Percentiles rank a stretch among this genome's conserved stretches.
Conservation (phyloP, 768 basidiomycete species). For the Serendipita sp. region DNA sequence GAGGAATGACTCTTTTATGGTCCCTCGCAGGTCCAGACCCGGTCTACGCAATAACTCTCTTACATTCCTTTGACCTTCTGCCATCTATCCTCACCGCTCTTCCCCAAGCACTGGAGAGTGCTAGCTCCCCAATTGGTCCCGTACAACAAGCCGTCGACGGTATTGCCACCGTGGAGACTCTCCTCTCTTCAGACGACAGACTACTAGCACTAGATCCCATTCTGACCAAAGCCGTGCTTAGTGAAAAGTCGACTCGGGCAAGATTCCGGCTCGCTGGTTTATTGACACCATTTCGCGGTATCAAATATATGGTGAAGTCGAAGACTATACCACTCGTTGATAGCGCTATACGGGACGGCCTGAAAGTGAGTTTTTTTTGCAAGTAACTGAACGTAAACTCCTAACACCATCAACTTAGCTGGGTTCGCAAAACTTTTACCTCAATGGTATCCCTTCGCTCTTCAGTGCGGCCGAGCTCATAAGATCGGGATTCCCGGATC, state of each 20-base stretch:
- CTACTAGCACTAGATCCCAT: conserved; percentile 35
- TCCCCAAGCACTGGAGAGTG: conserved; percentile 28
- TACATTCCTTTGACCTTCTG: conserved; percentile 58
- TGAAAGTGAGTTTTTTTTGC: conserved; percentile 39
- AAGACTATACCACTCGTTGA: conserved; percentile 44
- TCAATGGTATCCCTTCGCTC: conserved; percentile 57
- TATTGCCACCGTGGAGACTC: neutral
- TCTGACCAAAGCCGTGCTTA: conserved; percentile 22
- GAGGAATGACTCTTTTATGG: neutral
- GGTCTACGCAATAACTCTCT: conserved; percentile 54
- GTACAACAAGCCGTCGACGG: conserved; percentile 9
- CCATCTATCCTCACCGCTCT: conserved; percentile 41
- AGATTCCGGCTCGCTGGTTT: conserved; percentile 68
- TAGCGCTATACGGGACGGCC: conserved; percentile 60
- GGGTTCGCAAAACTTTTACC: conserved; percentile 57
- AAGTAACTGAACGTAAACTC: no score
- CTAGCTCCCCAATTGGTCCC: conserved; percentile 32
- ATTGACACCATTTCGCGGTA: conserved; percentile 50
- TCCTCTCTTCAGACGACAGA: neutral
- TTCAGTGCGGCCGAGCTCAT: conserved; percentile 40
- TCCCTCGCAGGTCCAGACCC: conserved; percentile 50
- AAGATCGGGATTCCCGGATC: conserved; percentile 11
- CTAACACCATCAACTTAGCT: conserved; percentile 20
- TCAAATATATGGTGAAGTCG: conserved; percentile 55
- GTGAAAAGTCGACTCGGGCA: conserved; percentile 28